Conservation (phyloP, 768 basidiomycete species). For the Hericium alpestre region DNA sequence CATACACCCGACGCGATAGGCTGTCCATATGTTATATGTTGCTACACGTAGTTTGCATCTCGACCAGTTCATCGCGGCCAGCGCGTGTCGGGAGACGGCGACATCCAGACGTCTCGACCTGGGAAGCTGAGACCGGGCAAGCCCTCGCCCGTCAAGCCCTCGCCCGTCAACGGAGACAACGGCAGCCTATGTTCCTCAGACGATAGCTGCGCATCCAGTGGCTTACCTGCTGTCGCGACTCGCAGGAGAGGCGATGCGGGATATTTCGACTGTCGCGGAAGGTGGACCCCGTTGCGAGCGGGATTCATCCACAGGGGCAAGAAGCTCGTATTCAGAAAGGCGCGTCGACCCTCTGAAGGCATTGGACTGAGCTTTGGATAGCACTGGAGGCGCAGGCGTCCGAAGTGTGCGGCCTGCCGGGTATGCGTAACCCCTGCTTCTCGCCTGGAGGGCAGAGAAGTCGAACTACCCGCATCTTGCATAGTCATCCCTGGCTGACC, state of each 20-base stretch:
- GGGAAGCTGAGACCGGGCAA: background rate
- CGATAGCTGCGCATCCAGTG: background rate
- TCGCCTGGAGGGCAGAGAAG: background rate
- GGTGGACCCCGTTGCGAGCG: background rate
- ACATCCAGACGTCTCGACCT: background rate
- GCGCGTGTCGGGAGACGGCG: too few relatives aligned
- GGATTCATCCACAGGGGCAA: slow-evolving; percentile 6
- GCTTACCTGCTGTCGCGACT: background rate
- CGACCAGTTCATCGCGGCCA: too few relatives aligned
- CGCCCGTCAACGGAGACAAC: background rate
- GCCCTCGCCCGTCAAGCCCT: background rate
- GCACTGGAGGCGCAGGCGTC: background rate
- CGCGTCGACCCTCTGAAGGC: slow-evolving; percentile 10
- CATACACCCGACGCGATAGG: too few relatives aligned
- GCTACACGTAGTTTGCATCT: too few relatives aligned
- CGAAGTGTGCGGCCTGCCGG: background rate
- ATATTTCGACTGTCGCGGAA: background rate
- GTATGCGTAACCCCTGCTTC: slow-evolving; percentile 4
- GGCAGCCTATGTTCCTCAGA: background rate
- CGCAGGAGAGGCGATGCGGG: slow-evolving; percentile 5
- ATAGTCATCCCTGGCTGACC: background rate
- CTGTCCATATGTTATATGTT: too few relatives aligned
- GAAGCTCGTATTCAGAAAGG: slow-evolving; percentile 13
- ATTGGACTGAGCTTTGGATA: slow-evolving; percentile 5
- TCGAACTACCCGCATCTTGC: background rate